Evolutionary conservation across 2,329 filamentous ascomycete species (phyloP).

Genomic region (Cercospora nicotianae): DNA sequence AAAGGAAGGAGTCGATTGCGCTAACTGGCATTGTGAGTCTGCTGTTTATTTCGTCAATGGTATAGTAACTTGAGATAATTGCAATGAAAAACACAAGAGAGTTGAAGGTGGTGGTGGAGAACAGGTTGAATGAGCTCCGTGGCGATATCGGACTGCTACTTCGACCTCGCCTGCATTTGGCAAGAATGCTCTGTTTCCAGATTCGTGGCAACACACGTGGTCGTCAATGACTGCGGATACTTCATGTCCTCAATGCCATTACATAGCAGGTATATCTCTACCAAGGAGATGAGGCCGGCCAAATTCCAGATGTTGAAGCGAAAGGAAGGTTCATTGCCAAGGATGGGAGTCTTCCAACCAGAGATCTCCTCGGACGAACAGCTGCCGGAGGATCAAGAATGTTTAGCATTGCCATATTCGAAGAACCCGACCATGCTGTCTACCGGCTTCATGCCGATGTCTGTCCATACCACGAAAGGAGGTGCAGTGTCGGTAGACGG

Average conservation of each 20-base stretch:
- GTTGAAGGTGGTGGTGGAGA: not conserved
- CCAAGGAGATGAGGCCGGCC: not conserved
- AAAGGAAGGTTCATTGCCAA: not conserved
- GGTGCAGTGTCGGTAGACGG: not conserved
- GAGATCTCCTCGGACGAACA: not conserved
- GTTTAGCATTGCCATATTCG: too few species aligned
- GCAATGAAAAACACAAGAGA: not conserved
- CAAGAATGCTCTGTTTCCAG: not conserved
- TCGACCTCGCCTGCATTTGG: not conserved
- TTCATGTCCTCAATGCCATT: not conserved
- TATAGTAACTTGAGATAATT: not conserved
- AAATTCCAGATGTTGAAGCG: not conserved
- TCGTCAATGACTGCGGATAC: not conserved
- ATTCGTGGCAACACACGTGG: not conserved
- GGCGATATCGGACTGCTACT: not conserved
- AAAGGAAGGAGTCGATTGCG: conserved; percentile 32
- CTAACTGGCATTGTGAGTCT: conserved; percentile 27
- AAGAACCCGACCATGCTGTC: not conserved
- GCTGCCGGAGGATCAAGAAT: too few species aligned
- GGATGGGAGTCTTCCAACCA: not conserved
- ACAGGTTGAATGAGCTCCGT: not conserved
- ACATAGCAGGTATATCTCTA: not conserved
- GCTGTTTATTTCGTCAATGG: not conserved
- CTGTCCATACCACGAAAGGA: not conserved
- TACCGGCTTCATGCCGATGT: not conserved